Evolutionary conservation across 2,329 filamentous ascomycete species (phyloP).

Genomic region (Diaporthe velutina): DNA sequence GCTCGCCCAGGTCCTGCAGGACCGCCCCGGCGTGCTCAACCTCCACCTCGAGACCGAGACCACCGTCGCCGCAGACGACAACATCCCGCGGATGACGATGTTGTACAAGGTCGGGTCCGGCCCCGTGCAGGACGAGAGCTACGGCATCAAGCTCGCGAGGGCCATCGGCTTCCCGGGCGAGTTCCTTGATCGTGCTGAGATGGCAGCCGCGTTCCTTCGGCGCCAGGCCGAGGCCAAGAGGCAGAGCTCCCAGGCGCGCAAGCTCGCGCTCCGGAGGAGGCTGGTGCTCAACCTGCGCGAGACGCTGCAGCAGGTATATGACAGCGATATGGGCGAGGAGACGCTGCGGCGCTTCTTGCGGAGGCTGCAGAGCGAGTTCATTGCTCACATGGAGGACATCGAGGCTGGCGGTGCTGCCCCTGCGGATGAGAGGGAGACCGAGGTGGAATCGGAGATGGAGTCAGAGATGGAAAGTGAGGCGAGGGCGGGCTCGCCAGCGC

Average conservation of each 20-base stretch:
- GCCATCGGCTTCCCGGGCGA: constrained; percentile 78
- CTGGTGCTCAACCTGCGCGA: constrained; percentile 81
- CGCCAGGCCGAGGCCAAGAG: constrained; percentile 69
- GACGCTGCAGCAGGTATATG: constrained; percentile 76
- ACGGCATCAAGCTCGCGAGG: constrained; percentile 86
- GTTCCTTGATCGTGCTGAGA: constrained; percentile 77
- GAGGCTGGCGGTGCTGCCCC: constrained; percentile 51
- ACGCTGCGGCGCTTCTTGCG: constrained; percentile 74
- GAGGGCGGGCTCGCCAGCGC: background rate
- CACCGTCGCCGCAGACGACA: constrained; percentile 54
- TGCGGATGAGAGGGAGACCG: background rate
- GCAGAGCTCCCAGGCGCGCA: constrained; percentile 68
- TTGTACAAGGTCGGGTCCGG: constrained; percentile 86
- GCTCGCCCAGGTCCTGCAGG: constrained; percentile 79
- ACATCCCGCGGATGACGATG: constrained; percentile 80
- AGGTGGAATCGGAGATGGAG: background rate
- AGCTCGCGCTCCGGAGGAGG: constrained; percentile 75
- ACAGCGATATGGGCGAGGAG: constrained; percentile 74
- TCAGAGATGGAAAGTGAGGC: background rate
- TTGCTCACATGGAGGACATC: constrained; percentile 76
- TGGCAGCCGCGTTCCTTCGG: constrained; percentile 73
- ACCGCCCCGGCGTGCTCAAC: constrained; percentile 84
- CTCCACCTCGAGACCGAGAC: constrained; percentile 83
- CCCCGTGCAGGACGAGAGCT: constrained; percentile 77
- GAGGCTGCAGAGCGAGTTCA: constrained; percentile 81